Evolutionary conservation across 768 basidiomycete genomes (phyloP), one percentile per base, ranked within the genome.

Genomic region (Chalciporus piperatus): DNA sequence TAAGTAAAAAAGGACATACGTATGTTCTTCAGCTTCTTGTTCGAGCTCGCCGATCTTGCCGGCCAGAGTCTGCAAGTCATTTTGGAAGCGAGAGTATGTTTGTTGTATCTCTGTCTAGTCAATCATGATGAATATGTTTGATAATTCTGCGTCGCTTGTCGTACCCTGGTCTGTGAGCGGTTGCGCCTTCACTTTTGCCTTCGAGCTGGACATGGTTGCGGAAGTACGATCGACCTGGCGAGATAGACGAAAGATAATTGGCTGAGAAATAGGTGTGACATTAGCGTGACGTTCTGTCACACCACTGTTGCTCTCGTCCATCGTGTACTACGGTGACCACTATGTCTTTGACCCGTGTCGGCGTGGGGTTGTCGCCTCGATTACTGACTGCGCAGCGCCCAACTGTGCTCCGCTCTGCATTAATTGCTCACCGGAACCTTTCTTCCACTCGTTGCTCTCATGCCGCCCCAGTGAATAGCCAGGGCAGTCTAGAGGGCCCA

Each of bases 21-120:
- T 78, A 69, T 99, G 94, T 66, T 99, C 97, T 55, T 99, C 97
- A 17, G 92, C 84, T 63, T 99, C 97, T 58, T 87, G 83, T 69
- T 99, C 97, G 28, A 99, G 78, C 70, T 99, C 97, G 54, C 91
- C 90, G 60, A 98, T 95, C 73, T 98, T 98, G 57, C 85, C 82
- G 33, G 93, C 92, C 23, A 98, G 72, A n/a, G 84, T 81, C 68
- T 95, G 92, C 25, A 98, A 74, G 44, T 98, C 96, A 71, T 80
- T 89, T 70, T 95, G 89, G 62, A 88, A 78, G 51, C 85, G 83
- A 56, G 84, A 77, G 64, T 90, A 96, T 39, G 76, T 87, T 71
- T 85, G 82, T 70, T 92, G 89, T 51, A 93, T 82, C 70, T 94
- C 92, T 92, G 76, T 76, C 80, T 81, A 66, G 71, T 71, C 52